These are phyloP conservation scores for Ceratocystis lukuohia DNA, from an alignment of 2,329 filamentous ascomycete species.

Conservation along the genomic window DNA sequence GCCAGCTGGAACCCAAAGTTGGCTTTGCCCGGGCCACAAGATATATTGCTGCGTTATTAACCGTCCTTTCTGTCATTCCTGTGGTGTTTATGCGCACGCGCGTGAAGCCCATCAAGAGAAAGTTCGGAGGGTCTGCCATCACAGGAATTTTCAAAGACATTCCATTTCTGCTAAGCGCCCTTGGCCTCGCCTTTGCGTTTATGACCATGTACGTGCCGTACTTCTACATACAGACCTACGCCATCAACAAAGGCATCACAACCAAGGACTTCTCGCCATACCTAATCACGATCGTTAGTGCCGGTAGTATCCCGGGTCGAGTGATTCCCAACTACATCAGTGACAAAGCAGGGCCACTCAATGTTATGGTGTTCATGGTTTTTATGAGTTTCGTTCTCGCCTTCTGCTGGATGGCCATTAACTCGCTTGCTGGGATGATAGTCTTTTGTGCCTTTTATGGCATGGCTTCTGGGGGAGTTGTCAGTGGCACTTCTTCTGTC, in stretches of 20 bases:
- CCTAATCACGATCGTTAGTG: constrained; percentile 34
- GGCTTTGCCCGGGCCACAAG: constrained; percentile 43
- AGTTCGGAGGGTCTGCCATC: constrained; percentile 21
- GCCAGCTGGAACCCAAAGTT: constrained; percentile 33
- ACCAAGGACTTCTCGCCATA: constrained; percentile 28
- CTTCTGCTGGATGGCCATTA: constrained; percentile 32
- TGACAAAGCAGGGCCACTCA: constrained; percentile 32
- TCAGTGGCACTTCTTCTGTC: constrained; percentile 32
- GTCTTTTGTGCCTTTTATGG: constrained; percentile 34
- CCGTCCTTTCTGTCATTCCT: constrained; percentile 29
- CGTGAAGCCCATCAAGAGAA: constrained; percentile 23
- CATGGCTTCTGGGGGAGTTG: constrained; percentile 33
- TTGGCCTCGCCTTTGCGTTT: constrained; percentile 30
- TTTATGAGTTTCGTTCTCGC: constrained; percentile 38
- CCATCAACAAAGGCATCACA: constrained; percentile 30
- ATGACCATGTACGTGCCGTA: constrained; percentile 36
- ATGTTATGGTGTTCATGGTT: constrained; percentile 29
- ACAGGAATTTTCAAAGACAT: constrained; percentile 24
- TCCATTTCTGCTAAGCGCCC: constrained; percentile 29
- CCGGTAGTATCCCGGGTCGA: constrained; percentile 34
- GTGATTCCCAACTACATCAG: constrained; percentile 34
- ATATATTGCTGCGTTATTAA: constrained; percentile 33
- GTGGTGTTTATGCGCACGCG: constrained; percentile 30
- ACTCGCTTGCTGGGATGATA: constrained; percentile 28
- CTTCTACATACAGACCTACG: constrained; percentile 35